Evolutionary conservation across 345 rosid genomes (phyloP), one percentile per base, ranked within the genome.

Genomic region (Murraya koenigii): DNA sequence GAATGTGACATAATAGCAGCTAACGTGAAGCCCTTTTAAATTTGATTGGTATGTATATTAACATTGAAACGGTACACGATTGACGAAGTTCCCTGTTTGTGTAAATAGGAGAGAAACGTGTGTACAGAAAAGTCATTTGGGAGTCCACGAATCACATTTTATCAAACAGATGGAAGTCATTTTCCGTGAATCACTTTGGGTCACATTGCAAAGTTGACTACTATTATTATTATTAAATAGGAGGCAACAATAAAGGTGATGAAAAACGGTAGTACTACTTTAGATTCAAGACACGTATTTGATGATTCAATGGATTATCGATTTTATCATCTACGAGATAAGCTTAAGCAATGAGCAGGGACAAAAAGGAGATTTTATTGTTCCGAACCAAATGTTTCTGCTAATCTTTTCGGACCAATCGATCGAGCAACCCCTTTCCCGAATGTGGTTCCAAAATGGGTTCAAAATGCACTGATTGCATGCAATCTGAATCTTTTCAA

Each of bases 171-270:
- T 78, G 7, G 19, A 32, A 22, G 81, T 69, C 79, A 25, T 82
- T 63, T 56, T 78, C 76, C 30, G 7, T 59, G 44, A 36, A 4
- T 15, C 56, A 52, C 56, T 15, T 19, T 17, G 56, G 56, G 56
- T 75, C 78, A 75, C 80, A 59, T 59, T 66, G 10, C 28, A 49
- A 71, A 82, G 82, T 82, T 82, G 77, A 52, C 56, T 49, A 71
- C 82, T 23, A 19, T 14, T 30, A 25, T 10, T 58, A 11, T 74
- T 62, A 68, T 68, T 72, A 23, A 65, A 80, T 54, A 7, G 72
- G 33, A 19, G 30, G 64, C 20, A 8, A 49, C 68, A n/a, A 13
- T 25, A 76, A 72, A 58, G 77, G 73, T 54, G 26, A 39, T 52
- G 64, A 62, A 22, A 6, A 69, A 8, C 8, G 22, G 20, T 52